Evolutionary conservation across 192 early-diverging fungal species (phyloP).

Genomic region (Linnemannia exigua): DNA sequence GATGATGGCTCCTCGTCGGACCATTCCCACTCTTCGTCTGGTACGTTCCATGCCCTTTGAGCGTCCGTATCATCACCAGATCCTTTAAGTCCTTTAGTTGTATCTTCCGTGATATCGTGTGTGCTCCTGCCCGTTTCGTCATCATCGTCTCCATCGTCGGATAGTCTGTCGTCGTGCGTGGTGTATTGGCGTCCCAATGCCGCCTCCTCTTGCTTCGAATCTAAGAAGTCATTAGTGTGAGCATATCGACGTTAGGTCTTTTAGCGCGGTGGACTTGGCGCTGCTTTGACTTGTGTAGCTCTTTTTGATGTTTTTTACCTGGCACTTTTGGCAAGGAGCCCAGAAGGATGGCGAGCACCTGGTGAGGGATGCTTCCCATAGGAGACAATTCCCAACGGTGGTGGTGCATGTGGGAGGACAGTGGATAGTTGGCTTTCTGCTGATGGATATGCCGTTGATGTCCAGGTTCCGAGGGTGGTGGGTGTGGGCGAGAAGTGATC

Average conservation of each 20-base stretch:
- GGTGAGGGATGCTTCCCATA: slow-evolving; percentile 40
- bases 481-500: background rate
- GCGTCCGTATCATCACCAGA: background rate
- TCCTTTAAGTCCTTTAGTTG: background rate
- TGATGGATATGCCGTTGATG: background rate
- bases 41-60: slow-evolving; percentile 43
- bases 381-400: slow-evolving; percentile 50
- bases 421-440: background rate
- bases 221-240: background rate
- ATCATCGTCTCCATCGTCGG: slow-evolving; percentile 50
- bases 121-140: slow-evolving; percentile 24
- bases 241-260: background rate
- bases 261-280: background rate
- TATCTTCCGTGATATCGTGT: background rate
- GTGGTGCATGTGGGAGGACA: slow-evolving; percentile 26
- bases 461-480: background rate
- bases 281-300: background rate
- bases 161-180: slow-evolving; percentile 43
- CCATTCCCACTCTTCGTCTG: slow-evolving; percentile 57
- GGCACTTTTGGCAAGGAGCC: slow-evolving; percentile 53
- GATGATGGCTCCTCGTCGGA: slow-evolving; percentile 40
- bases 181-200: slow-evolving; percentile 28
- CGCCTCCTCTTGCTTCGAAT: slow-evolving; percentile 34
- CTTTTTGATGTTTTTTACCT: slow-evolving; percentile 10
- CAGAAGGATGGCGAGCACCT: slow-evolving; percentile 46